phyloP scores from a whole-genome alignment of 2,329 filamentous ascomycete genomes.

The Fusarium goolgardi region DNA sequence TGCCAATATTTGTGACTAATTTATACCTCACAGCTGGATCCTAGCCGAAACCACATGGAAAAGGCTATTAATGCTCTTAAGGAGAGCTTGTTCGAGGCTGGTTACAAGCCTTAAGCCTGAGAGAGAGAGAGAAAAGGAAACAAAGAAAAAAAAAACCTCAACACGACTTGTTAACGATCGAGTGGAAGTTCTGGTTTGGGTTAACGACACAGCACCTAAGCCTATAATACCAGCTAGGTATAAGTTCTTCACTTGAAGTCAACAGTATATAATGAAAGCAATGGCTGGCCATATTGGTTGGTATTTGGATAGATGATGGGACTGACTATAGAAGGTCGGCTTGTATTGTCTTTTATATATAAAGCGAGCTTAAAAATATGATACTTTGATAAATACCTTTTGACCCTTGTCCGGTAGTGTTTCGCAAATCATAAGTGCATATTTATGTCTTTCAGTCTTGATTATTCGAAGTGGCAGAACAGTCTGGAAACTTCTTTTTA shows the following conservation, averaged over 20 bases:
- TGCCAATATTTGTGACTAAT: conserved; percentile 35
- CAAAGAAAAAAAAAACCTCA: neutral
- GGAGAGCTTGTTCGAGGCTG: conserved; percentile 78
- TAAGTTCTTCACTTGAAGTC: neutral
- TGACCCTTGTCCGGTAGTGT: conserved; percentile 3
- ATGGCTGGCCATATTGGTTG: conserved; percentile 24
- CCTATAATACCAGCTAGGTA: neutral
- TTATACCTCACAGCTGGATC: conserved; percentile 68
- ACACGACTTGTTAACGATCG: neutral
- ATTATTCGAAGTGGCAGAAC: neutral
- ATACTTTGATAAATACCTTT: conserved; percentile 16
- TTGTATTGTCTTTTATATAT: conserved; percentile 23
- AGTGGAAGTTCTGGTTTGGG: neutral
- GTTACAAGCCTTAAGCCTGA: conserved; percentile 60
- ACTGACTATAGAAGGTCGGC: conserved; percentile 23
- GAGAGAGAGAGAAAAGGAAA: neutral
- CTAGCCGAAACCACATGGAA: conserved; percentile 82
- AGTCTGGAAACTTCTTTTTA: neutral
- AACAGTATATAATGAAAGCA: conserved; percentile 28
- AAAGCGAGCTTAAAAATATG: conserved; percentile 32
- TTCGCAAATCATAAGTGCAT: neutral
- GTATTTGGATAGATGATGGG: conserved; percentile 27
- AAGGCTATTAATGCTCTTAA: conserved; percentile 83
- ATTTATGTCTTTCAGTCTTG: neutral
- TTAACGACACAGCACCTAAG: neutral